Percentiles rank a stretch among this genome's conserved stretches.
Evolutionary conservation across 108 stramenopile genomes (phyloP).

Genomic region (Bacterosira constricta): DNA sequence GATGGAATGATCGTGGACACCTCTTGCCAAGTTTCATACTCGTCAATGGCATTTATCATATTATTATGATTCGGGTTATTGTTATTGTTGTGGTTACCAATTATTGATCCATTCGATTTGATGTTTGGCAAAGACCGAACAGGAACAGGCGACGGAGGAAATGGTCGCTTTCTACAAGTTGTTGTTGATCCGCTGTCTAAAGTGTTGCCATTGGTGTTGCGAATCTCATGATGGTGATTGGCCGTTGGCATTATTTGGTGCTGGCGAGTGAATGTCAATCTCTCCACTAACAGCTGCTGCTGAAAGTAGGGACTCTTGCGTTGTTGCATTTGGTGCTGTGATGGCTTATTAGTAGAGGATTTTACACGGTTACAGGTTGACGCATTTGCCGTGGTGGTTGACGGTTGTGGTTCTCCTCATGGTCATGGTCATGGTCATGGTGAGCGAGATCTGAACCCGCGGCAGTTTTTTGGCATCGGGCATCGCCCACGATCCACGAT

Average conservation of each 20-base stretch:
- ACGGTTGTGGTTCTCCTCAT: too few species aligned
- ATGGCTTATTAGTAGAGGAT: too few species aligned
- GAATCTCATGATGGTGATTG: neutral
- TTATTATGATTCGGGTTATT: neutral
- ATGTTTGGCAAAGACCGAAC: neutral
- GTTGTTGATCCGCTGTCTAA: neutral
- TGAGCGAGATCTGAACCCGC: too few species aligned
- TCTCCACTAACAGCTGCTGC: neutral
- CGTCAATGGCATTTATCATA: conserved; percentile 2
- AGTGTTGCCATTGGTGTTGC: neutral
- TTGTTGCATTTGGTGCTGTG: too few species aligned
- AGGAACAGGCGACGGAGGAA: neutral
- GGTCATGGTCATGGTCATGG: too few species aligned
- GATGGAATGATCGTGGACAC: conserved; percentile 19
- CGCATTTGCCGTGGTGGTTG: too few species aligned
- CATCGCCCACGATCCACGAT: too few species aligned
- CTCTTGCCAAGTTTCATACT: conserved; percentile 20
- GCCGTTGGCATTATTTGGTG: too few species aligned
- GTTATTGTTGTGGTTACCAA: neutral
- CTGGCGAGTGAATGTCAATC: neutral
- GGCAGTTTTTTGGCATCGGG: too few species aligned
- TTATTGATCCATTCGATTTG: conserved; percentile 8
- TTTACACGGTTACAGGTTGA: too few species aligned
- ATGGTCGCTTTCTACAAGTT: neutral
- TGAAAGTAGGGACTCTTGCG: neutral